Percentiles rank a stretch among this genome's conserved stretches.
phyloP scores from a whole-genome alignment of 805 yeast species.

The Torulaspora delbrueckii region DNA sequence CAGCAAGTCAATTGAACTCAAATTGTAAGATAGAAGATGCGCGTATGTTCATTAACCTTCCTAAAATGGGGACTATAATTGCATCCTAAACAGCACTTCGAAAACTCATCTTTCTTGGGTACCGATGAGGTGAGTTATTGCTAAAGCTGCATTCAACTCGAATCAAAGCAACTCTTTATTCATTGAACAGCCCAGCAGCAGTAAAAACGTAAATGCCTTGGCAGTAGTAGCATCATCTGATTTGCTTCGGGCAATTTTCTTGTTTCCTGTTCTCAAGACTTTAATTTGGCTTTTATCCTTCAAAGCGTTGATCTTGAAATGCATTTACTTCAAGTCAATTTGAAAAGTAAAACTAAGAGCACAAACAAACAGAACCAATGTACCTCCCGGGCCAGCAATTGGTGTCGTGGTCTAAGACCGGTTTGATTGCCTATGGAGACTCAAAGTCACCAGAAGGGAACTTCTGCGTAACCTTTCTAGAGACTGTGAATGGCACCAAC shows the following conservation, averaged over 20 bases:
- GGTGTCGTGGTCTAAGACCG: slow-evolving; percentile 78
- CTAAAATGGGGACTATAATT: no score
- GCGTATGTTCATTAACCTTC: no score
- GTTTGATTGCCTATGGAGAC: slow-evolving; percentile 70
- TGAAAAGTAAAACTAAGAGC: background rate
- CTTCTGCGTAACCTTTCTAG: slow-evolving; percentile 60
- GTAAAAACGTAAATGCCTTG: no score
- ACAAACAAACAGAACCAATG: slow-evolving; percentile 9
- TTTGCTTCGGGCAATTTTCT: background rate
- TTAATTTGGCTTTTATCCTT: background rate
- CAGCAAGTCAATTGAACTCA: no score
- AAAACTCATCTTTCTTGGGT: no score
- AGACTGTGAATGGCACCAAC: slow-evolving; percentile 63
- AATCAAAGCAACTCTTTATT: no score
- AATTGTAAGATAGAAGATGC: no score
- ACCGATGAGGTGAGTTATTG: no score
- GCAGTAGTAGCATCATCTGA: background rate
- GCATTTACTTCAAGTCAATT: background rate
- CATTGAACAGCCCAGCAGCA: no score
- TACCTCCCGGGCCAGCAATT: slow-evolving; percentile 17
- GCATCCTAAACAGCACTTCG: no score
- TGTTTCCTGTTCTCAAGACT: background rate
- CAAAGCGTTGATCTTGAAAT: background rate
- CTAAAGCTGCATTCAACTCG: no score
- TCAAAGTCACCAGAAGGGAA: slow-evolving; percentile 36